A percentile compares a stretch with the other conserved stretches of the same genome.
Conservation (phyloP, 2,329 filamentous ascomycete genomes). For the Botrytis sinoallii region DNA sequence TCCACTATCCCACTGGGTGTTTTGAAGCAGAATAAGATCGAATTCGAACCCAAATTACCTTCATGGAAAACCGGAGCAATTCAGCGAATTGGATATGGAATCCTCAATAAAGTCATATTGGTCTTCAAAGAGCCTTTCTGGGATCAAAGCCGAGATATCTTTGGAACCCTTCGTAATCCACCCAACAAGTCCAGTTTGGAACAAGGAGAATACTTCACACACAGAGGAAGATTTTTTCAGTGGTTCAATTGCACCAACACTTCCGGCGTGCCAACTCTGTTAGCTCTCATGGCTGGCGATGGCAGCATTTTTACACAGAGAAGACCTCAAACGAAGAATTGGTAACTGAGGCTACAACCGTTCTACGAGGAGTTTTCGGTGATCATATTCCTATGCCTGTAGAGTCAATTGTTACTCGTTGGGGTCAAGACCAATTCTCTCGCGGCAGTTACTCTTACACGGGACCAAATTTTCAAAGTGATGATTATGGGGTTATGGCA, state of each 20-base stretch:
- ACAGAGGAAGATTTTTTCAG: conserved; percentile 89
- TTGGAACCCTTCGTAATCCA: conserved; percentile 81
- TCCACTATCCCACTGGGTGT: conserved; percentile 89
- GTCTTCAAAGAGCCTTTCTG: conserved; percentile 90
- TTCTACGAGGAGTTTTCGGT: conserved; percentile 75
- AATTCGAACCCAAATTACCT: conserved; percentile 90
- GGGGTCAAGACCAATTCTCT: conserved; percentile 89
- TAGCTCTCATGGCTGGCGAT: conserved; percentile 94
- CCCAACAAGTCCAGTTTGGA: conserved; percentile 65
- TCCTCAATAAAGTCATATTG: conserved; percentile 92
- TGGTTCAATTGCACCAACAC: conserved; percentile 96
- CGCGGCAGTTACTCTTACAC: conserved; percentile 94
- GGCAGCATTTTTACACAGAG: conserved; percentile 90
- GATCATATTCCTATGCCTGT: conserved; percentile 69
- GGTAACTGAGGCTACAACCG: conserved; percentile 73
- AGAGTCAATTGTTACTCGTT: conserved; percentile 87
- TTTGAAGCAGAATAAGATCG: conserved; percentile 74
- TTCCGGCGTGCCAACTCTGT: conserved; percentile 79
- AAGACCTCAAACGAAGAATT: conserved; percentile 70
- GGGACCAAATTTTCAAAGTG: conserved; percentile 73
- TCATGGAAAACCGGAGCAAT: conserved; percentile 81
- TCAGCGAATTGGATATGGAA: conserved; percentile 80
- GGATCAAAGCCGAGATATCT: conserved; percentile 87
- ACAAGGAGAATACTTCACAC: conserved; percentile 74
- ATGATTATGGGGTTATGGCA: conserved; percentile 93